Base-by-base conservation (phyloP, 306 rosid species). In the Sesbania bispinosa region DNA sequence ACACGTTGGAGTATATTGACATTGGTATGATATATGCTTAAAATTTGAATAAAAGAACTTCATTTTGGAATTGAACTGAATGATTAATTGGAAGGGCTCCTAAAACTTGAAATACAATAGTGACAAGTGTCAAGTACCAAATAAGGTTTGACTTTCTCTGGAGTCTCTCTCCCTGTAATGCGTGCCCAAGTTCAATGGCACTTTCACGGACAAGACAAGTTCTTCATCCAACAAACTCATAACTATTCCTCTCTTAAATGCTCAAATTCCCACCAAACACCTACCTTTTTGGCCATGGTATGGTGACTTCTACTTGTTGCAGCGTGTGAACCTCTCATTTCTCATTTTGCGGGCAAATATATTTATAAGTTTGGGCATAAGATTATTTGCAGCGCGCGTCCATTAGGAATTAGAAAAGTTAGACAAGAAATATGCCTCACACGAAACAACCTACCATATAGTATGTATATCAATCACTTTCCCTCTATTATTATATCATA, bases 231-330 rank as follows among this genome's bases (percentile, higher is more conserved):
- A 80, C 83, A 23, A 73, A 73, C 74, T 36, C 8, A 2, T 30
- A 43, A 57, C 79, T 60, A 41, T 57, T 48, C 18, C 38, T 33
- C 6, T 57, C 64, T 55, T 73, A 2, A 70, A 76, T 64, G 61
- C 67, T 0, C 10, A 62, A 54, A 15, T 55, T 82, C 75, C 77
- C 82, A 82, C 86, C 80, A 69, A 74, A 69, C 23, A 61, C 73
- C 83, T 14, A 71, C 61, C 67, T 14, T 24, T 20, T n/a, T n/a
- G 55, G 42, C 32, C 69, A 9, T 20, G 41, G n/a, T 2, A 15
- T 13, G 57, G 32, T 42, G 39, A 43, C 5, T 26, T 23, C 24
- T 9, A 7, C 23, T 2, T 29, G 7, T 19, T 46, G 36, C 23
- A 51, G 15, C 51, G 63, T 39, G 57, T 72, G 24, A 47, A 2